Evolutionary conservation across 495 filamentous ascomycete genomes (phyloP).

Genomic region (Podospora conica): DNA sequence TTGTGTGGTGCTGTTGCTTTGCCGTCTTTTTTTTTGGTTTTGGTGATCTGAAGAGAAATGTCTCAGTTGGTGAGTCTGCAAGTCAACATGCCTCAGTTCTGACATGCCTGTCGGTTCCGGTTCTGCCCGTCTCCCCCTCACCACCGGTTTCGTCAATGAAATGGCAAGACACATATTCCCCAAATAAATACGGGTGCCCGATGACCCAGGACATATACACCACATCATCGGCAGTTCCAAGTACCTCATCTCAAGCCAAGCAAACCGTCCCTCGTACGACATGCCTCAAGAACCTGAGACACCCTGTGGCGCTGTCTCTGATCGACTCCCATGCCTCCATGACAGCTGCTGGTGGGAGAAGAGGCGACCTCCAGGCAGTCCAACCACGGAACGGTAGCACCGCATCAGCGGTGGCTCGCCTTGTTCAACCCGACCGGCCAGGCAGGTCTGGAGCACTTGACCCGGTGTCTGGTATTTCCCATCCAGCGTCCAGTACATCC

Average conservation of each 20-base stretch:
- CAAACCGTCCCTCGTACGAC: not conserved
- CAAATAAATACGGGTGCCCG: not conserved
- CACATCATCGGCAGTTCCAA: too few relatives aligned
- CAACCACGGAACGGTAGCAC: not conserved
- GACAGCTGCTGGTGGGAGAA: not conserved
- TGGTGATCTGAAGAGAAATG: not conserved
- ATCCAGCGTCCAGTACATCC: not conserved
- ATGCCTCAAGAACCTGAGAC: not conserved
- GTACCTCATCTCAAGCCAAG: not conserved
- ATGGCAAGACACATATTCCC: not conserved
- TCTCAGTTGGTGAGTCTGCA: not conserved
- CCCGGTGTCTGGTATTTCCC: not conserved
- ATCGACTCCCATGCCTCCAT: not conserved
- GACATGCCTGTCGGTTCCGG: not conserved
- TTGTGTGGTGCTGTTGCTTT: not conserved
- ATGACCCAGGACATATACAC: not conserved
- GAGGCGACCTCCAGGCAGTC: not conserved
- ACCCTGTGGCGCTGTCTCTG: not conserved
- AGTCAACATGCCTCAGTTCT: not conserved
- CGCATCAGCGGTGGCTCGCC: not conserved
- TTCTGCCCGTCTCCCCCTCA: not conserved
- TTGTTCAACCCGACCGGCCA: not conserved
- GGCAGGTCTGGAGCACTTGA: not conserved
- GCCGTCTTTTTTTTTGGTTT: not conserved
- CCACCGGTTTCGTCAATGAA: not conserved